These are phyloP conservation scores for Beauveria varroae DNA, from an alignment of 2,329 filamentous ascomycete genomes.

Conservation along the genomic window DNA sequence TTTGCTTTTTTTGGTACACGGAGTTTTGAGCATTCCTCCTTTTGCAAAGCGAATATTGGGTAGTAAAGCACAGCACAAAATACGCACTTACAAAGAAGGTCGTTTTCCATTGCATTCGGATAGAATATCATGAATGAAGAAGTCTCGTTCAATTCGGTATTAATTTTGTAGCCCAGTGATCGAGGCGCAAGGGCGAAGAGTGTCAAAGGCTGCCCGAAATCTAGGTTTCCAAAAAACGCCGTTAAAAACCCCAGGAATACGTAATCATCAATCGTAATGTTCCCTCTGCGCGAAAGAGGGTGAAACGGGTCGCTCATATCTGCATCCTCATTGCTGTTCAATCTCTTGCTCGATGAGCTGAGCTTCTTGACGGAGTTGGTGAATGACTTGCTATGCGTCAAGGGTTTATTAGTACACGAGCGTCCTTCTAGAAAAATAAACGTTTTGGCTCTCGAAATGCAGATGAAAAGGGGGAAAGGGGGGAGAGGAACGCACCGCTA, in stretches of 20 bases:
- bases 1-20: not conserved
- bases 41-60: not conserved
- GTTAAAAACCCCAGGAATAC: not conserved
- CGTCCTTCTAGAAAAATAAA: too few species aligned
- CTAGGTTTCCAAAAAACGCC: too few species aligned
- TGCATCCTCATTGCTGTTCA: slow-evolving; percentile 18
- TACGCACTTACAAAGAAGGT: not conserved
- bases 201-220: too few species aligned
- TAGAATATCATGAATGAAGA: not conserved
- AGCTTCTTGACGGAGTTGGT: slow-evolving; percentile 50
- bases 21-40: not conserved
- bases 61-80: not conserved
- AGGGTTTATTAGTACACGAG: not conserved
- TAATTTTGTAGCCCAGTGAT: not conserved
- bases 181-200: too few species aligned
- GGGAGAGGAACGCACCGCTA: slow-evolving; percentile 59
- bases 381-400: slow-evolving; percentile 45
- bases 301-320: not conserved
- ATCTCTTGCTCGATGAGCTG: slow-evolving; percentile 40
- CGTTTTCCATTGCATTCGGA: not conserved
- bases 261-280: not conserved
- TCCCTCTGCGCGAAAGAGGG: not conserved
- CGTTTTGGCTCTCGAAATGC: not conserved
- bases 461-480: not conserved
- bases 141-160: not conserved